Percentiles rank a stretch among this genome's conserved stretches.
Conservation (phyloP, 495 filamentous ascomycete genomes). For the Trichoderma erinaceum region DNA sequence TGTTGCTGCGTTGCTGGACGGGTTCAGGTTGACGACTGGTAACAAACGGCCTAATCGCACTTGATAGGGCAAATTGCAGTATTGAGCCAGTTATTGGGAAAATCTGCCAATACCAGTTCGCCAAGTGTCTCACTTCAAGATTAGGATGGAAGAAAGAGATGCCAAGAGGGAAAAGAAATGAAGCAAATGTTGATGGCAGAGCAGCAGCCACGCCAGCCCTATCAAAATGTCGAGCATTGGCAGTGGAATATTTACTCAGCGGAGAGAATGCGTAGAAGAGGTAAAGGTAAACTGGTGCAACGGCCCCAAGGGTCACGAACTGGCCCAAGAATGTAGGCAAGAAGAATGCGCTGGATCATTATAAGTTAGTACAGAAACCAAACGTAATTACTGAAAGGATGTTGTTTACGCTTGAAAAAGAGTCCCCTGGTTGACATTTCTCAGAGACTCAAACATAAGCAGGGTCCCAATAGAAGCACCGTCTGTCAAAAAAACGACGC, state of each 20-base stretch:
- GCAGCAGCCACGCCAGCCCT: background rate
- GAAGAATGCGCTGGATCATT: too few relatives aligned
- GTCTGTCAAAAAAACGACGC: background rate
- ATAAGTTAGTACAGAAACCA: too few relatives aligned
- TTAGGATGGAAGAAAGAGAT: background rate
- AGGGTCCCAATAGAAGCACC: too few relatives aligned
- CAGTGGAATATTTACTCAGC: background rate
- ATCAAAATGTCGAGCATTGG: background rate
- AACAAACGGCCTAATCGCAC: background rate
- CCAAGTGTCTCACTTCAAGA: background rate
- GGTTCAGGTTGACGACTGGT: background rate
- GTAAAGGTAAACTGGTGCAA: background rate
- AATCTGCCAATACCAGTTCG: slow-evolving; percentile 13
- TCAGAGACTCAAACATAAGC: slow-evolving; percentile 5
- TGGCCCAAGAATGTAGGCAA: background rate
- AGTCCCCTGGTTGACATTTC: background rate
- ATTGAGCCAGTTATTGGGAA: background rate
- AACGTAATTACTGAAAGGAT: background rate
- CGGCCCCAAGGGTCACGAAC: background rate
- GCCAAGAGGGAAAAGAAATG: background rate
- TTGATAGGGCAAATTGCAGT: background rate
- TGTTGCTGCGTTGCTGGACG: background rate
- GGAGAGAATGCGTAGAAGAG: background rate
- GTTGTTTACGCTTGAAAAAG: background rate
- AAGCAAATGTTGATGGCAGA: background rate